These are phyloP conservation scores for Sanghuangporus sanghuang DNA, from an alignment of 1,284 basidiomycete genomes.

Conservation along the genomic window DNA sequence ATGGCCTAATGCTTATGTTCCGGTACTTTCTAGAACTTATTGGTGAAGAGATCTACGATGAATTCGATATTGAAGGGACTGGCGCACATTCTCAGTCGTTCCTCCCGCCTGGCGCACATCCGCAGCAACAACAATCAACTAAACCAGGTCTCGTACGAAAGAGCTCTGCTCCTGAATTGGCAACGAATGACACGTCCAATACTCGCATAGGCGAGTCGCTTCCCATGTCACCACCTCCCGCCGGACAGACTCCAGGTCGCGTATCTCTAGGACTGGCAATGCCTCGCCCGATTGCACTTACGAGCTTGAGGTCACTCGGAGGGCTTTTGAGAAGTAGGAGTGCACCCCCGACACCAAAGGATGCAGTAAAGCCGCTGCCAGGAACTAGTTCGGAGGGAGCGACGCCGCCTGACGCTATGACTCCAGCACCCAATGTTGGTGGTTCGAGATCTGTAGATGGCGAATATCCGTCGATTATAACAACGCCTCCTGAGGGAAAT, in stretches of 20 bases:
- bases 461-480: not conserved
- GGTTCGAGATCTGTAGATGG: not conserved
- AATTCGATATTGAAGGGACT: slow-evolving; percentile 74
- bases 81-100: slow-evolving; percentile 50
- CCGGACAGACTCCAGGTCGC: slow-evolving; percentile 3
- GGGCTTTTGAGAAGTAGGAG: slow-evolving; percentile 52
- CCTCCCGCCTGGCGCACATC: slow-evolving; percentile 36
- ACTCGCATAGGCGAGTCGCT: slow-evolving; percentile 6
- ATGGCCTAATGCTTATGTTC: slow-evolving; percentile 5
- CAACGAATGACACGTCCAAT: slow-evolving; percentile 4
- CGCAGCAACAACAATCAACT: slow-evolving; percentile 18
- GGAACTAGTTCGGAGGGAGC: slow-evolving; percentile 6
- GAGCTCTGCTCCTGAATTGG: slow-evolving; percentile 30
- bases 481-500: not conserved
- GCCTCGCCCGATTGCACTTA: slow-evolving; percentile 40
- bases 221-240: slow-evolving; percentile 13
- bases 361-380: slow-evolving; percentile 20
- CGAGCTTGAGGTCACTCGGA: slow-evolving; percentile 24
- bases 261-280: slow-evolving; percentile 24
- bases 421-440: slow-evolving; percentile 14
- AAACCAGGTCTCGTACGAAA: slow-evolving; percentile 22
- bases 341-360: slow-evolving; percentile 47
- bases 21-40: slow-evolving; percentile 57
- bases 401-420: slow-evolving; percentile 14
- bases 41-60: slow-evolving; percentile 87